Evolutionary conservation across 2,329 filamentous ascomycete genomes (phyloP).

Genomic region (Trichoderma sp.): DNA sequence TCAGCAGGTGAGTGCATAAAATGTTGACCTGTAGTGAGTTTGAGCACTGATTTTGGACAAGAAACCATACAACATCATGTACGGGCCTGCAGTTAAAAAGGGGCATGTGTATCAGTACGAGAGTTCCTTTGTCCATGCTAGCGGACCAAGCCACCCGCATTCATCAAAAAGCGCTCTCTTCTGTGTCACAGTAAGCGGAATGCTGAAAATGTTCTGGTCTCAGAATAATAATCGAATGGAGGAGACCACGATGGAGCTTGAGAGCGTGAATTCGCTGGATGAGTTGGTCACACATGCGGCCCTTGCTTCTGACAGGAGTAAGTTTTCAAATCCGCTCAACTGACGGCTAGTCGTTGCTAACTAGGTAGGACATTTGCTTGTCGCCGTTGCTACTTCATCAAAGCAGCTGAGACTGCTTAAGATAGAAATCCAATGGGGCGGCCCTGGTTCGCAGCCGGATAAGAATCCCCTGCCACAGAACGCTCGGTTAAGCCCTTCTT

Average conservation of each 20-base stretch:
- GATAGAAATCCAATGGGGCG: conserved; percentile 74
- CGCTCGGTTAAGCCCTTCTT: conserved; percentile 54
- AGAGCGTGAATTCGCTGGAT: conserved; percentile 71
- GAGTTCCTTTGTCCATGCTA: conserved; percentile 65
- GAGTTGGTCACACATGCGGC: conserved; percentile 81
- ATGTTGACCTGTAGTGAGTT: no score
- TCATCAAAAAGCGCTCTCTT: conserved; percentile 73
- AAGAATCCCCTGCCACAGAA: conserved; percentile 54
- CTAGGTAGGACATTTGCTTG: conserved; percentile 56
- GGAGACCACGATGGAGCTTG: conserved; percentile 73
- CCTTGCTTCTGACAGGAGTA: conserved; percentile 74
- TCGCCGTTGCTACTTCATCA: conserved; percentile 70
- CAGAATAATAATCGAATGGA: conserved; percentile 73
- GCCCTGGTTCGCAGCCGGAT: conserved; percentile 55
- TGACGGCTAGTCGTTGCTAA: conserved; percentile 34
- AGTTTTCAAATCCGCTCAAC: conserved; percentile 29
- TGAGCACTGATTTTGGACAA: conserved; percentile 33
- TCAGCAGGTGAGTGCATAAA: conserved; percentile 41
- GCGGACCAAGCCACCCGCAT: conserved; percentile 74
- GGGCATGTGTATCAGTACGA: conserved; percentile 70
- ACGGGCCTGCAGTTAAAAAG: conserved; percentile 67
- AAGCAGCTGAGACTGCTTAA: conserved; percentile 75
- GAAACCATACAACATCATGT: conserved; percentile 51
- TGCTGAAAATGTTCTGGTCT: conserved; percentile 76
- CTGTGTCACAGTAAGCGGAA: conserved; percentile 73